Conservation (phyloP, 371 early-diverging fungal genomes). For the Mortierella sp. region DNA sequence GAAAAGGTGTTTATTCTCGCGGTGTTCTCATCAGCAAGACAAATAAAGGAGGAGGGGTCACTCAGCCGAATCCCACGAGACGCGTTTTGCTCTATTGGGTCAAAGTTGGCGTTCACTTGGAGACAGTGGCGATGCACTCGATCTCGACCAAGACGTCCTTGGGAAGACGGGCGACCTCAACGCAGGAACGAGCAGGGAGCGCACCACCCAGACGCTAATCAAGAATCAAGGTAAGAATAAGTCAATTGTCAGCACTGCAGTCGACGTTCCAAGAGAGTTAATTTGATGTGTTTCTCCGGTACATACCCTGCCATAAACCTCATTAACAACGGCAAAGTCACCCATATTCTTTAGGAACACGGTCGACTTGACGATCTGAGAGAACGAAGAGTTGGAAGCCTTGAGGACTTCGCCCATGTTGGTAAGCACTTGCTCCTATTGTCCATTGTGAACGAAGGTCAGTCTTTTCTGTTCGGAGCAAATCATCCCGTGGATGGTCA, state of each 20-base stretch:
- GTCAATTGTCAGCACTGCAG: too few species aligned
- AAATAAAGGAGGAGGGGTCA: too few species aligned
- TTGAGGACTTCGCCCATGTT: conserved; percentile 87
- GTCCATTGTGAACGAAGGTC: neutral
- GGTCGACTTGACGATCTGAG: conserved; percentile 92
- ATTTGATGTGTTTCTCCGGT: neutral
- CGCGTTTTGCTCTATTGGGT: too few species aligned
- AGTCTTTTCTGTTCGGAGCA: too few species aligned
- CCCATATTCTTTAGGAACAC: conserved; percentile 92
- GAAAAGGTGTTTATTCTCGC: too few species aligned
- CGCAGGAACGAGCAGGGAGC: conserved; percentile 89
- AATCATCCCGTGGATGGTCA: too few species aligned
- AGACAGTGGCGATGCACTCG: conserved; percentile 82
- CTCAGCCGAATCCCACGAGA: too few species aligned
- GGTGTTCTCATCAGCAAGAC: too few species aligned
- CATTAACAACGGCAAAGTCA: conserved; percentile 91
- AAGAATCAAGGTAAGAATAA: neutral
- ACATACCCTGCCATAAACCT: conserved; percentile 76
- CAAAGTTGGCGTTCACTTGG: too few species aligned
- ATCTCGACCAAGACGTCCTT: conserved; percentile 93
- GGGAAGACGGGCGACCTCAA: conserved; percentile 93
- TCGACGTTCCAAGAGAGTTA: too few species aligned
- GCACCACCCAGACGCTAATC: conserved; percentile 41
- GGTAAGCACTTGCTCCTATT: conserved; percentile 72
- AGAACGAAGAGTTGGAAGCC: conserved; percentile 80